Evolutionary conservation across 2,329 filamentous ascomycete species (phyloP).

Genomic region (Pseudocercospora macadamiae): DNA sequence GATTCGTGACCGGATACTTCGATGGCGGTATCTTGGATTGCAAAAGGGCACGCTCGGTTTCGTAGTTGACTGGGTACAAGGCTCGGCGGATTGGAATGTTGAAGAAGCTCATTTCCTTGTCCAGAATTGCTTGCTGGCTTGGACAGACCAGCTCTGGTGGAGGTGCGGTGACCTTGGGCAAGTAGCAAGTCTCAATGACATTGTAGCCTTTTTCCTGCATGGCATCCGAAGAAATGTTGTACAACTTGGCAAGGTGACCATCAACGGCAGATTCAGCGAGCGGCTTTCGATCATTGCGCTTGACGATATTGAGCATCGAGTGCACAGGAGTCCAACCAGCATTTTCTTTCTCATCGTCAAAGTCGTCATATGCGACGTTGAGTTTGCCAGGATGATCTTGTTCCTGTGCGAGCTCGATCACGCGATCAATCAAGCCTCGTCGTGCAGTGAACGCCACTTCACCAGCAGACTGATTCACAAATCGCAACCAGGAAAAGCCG

Average conservation of each 20-base stretch:
- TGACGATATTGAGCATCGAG: conserved; percentile 78
- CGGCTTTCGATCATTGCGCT: conserved; percentile 67
- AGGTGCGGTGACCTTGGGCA: conserved; percentile 79
- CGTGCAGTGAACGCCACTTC: conserved; percentile 74
- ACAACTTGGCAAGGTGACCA: conserved; percentile 72
- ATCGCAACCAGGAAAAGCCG: conserved; percentile 87
- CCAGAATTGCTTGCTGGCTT: conserved; percentile 63
- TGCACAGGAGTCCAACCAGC: conserved; percentile 67
- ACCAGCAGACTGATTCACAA: conserved; percentile 73
- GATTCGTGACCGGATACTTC: conserved; percentile 63
- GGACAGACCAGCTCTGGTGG: conserved; percentile 80
- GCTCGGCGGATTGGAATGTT: conserved; percentile 73
- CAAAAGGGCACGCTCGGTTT: conserved; percentile 74
- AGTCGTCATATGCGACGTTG: conserved; percentile 67
- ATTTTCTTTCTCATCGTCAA: conserved; percentile 59
- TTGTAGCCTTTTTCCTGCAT: conserved; percentile 73
- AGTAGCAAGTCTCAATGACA: conserved; percentile 78
- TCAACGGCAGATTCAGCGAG: conserved; percentile 71
- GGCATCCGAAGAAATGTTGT: conserved; percentile 72
- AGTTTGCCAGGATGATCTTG: conserved; percentile 64
- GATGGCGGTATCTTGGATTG: conserved; percentile 69
- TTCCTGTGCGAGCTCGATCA: conserved; percentile 59
- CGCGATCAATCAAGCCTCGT: conserved; percentile 72
- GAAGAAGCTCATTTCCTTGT: conserved; percentile 77
- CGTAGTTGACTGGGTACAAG: conserved; percentile 67